A percentile compares a stretch with the other conserved stretches of the same genome.
Evolutionary conservation across 129 eudicot genomes (phyloP).

Genomic region (Apium graveolens): DNA sequence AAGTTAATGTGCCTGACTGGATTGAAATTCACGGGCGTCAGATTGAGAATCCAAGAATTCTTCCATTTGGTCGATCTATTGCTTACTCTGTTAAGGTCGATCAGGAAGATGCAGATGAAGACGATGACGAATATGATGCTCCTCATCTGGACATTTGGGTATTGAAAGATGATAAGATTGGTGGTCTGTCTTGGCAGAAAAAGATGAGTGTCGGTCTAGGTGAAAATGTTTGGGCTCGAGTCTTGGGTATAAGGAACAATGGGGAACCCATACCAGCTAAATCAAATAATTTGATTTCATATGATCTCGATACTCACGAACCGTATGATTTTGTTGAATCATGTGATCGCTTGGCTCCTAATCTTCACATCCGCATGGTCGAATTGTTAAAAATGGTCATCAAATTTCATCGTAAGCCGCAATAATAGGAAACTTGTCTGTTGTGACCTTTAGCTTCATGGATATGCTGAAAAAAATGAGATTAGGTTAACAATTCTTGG

Average conservation of each 20-base stretch:
- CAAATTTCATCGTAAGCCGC: no score
- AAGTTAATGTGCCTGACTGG: not conserved
- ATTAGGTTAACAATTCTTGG: no score
- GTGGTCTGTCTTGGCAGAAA: not conserved
- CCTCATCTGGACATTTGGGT: not conserved
- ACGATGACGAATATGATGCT: no score
- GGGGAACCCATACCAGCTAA: not conserved
- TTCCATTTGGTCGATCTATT: not conserved
- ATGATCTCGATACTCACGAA: not conserved
- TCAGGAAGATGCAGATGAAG: no score
- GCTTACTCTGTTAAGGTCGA: not conserved
- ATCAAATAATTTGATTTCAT: not conserved
- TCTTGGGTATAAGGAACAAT: not conserved
- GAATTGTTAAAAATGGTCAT: no score
- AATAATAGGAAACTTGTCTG: no score
- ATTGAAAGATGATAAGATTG: not conserved
- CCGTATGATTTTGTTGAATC: not conserved
- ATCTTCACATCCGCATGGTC: no score
- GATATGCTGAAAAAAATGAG: no score
- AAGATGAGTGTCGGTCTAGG: not conserved
- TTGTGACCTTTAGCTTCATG: no score
- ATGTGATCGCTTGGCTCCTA: not conserved
- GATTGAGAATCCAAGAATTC: not conserved
- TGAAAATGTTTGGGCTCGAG: not conserved
- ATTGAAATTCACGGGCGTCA: no score